These are phyloP conservation scores for Alternaria triticina DNA, from an alignment of 2,329 filamentous ascomycete genomes.

Conservation along the genomic window DNA sequence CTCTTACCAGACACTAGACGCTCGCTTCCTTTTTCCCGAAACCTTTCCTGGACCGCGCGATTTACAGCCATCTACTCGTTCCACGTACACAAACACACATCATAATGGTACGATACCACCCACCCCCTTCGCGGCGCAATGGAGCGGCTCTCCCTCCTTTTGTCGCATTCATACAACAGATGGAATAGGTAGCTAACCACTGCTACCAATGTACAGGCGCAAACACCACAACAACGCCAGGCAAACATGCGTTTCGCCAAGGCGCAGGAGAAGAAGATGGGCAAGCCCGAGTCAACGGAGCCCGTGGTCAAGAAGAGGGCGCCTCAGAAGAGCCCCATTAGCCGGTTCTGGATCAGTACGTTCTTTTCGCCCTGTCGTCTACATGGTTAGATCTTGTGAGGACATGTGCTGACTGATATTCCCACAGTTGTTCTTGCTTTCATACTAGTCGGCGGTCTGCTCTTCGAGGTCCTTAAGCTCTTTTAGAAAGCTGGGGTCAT, in stretches of 20 bases:
- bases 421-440: slow-evolving; percentile 65
- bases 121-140: neutral
- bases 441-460: slow-evolving; percentile 65
- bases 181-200: neutral
- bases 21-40: neutral
- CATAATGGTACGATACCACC: neutral
- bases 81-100: neutral
- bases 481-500: slow-evolving; percentile 35
- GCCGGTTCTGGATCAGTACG: slow-evolving; percentile 66
- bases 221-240: slow-evolving; percentile 83
- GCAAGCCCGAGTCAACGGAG: slow-evolving; percentile 61
- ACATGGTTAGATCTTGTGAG: neutral
- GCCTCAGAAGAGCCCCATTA: slow-evolving; percentile 61
- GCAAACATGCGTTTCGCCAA: slow-evolving; percentile 81
- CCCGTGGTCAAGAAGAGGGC: slow-evolving; percentile 56
- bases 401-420: neutral
- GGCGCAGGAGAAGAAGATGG: slow-evolving; percentile 74
- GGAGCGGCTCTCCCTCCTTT: neutral
- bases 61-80: neutral
- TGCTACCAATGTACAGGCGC: slow-evolving; percentile 60
- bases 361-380: slow-evolving; percentile 18
- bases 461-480: slow-evolving; percentile 63
- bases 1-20: neutral
- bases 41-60: neutral
- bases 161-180: neutral